These are phyloP conservation scores for Pseudozyma pruni DNA, from an alignment of 1,284 basidiomycete species.

Conservation along the genomic window DNA sequence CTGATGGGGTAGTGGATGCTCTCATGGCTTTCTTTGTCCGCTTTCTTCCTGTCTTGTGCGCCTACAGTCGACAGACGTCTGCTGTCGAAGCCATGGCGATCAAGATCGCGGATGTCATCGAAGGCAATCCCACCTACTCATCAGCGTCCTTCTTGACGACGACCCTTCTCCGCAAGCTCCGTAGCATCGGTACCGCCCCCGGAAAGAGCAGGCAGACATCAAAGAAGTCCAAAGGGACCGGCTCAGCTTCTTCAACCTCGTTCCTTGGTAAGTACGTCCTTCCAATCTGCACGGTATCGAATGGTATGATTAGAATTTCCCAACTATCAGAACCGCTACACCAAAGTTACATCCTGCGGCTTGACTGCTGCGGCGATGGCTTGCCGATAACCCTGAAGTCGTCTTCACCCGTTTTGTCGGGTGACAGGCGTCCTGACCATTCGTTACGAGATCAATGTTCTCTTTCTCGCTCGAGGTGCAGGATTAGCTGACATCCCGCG, in stretches of 20 bases:
- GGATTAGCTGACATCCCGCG: slow-evolving; percentile 5
- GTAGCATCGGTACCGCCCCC: slow-evolving; percentile 11
- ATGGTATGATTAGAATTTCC: slow-evolving; percentile 48
- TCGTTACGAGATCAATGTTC: slow-evolving; percentile 5
- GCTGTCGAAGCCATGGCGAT: slow-evolving; percentile 18
- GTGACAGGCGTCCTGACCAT: slow-evolving; percentile 41
- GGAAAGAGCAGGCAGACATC: background rate
- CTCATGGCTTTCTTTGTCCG: slow-evolving; percentile 40
- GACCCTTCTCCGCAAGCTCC: slow-evolving; percentile 17
- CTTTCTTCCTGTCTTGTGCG: slow-evolving; percentile 38
- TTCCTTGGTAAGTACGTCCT: slow-evolving; percentile 21
- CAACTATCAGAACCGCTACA: slow-evolving; percentile 54
- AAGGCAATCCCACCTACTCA: slow-evolving; percentile 4
- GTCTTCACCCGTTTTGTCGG: slow-evolving; percentile 14
- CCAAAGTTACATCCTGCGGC: slow-evolving; percentile 39
- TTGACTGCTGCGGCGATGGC: slow-evolving; percentile 39
- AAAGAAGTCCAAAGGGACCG: slow-evolving; percentile 1
- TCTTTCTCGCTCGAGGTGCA: background rate
- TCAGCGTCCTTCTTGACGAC: slow-evolving; percentile 1
- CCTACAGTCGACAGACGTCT: slow-evolving; percentile 21
- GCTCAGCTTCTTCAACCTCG: background rate
- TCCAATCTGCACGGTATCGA: slow-evolving; percentile 1
- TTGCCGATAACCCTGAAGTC: slow-evolving; percentile 53
- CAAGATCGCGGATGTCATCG: slow-evolving; percentile 4
- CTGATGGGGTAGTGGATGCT: slow-evolving; percentile 16